Base-by-base conservation (phyloP, 306 rosid species). In the Cucumis melo region DNA sequence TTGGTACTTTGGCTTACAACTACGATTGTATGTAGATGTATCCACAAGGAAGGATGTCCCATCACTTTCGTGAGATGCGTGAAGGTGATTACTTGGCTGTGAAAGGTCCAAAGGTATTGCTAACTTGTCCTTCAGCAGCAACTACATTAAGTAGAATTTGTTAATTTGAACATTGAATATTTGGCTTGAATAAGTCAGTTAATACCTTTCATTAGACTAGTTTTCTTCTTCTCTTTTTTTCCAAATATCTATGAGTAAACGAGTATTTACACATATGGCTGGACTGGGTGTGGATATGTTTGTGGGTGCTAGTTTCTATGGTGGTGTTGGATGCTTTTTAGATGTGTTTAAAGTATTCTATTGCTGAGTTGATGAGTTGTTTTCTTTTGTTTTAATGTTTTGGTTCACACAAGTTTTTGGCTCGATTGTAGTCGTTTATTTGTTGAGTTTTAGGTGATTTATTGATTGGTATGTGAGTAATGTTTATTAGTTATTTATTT, bases 41-140 rank as follows among this genome's bases (percentile, higher is more conserved):
- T 81, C 90, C 95, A 36, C 78, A 87, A 78, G 97, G 97, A 79
- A 89, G 75, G 76, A 89, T 92, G 93, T 89, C 97, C 55, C 96
- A 92, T 82, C 93, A 92, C 81, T 92, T 89, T 66, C 84, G 90
- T 61, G 56, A 85, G 80, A 81, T 92, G 91, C 81, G 66, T 17
- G 93, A 81, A 82, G 97, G 93, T 51, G 97, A 89, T 44, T 78
- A 16, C 75, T 80, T 92, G 81, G 80, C 90, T 6, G 90, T 92
- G 36, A 88, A 66, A 53, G 93, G 97, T 32, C 97, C 97, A 11
- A 86, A 87, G 97, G 96, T 92, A 83, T 46, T 55, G 42, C 51
- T 10, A 38, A 10, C 11, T 36, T 64, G 24, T 20, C 50, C 71
- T 63, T 11, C 38, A 24, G 12, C 65, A 11, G 32, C 38, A 2